These are phyloP conservation scores for Geotrichum bryndzae DNA, from an alignment of 1,139 yeast species.

Conservation along the genomic window DNA sequence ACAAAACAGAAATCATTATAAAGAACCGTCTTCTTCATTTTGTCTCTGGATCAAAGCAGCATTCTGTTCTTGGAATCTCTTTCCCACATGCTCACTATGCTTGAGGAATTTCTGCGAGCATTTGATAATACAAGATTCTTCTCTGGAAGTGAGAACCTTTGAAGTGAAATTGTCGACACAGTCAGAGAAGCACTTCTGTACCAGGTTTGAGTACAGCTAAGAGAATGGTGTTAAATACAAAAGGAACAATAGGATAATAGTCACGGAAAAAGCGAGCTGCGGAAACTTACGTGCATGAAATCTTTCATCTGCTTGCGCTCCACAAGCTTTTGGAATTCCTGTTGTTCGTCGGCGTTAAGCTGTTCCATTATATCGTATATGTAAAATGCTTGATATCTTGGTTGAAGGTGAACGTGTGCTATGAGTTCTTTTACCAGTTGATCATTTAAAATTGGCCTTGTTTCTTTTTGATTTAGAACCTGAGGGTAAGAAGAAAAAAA, in stretches of 20 bases:
- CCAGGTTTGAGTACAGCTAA: conserved; percentile 3
- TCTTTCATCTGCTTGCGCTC: conserved; percentile 99
- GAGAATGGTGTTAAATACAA: background rate
- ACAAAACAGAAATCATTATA: background rate
- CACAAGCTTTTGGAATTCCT: conserved; percentile 88
- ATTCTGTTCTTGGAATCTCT: conserved; percentile 42
- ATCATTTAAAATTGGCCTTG: background rate
- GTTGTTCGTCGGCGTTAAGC: conserved; percentile 80
- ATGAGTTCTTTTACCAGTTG: background rate
- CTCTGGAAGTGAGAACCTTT: conserved; percentile 75
- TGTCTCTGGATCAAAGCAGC: conserved; percentile 15
- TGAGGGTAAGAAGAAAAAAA: background rate
- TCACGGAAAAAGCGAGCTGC: background rate
- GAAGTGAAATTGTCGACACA: conserved; percentile 98
- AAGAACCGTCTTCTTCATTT: background rate
- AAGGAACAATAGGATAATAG: background rate
- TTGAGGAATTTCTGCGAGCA: conserved; percentile 97
- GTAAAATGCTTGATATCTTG: no score
- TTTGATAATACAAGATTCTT: conserved; percentile 75
- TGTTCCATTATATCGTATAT: conserved; percentile 35
- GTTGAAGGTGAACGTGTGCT: background rate
- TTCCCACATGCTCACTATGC: conserved; percentile 97
- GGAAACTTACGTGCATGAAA: conserved; percentile 69
- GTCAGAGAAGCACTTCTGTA: conserved; percentile 55
- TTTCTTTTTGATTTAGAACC: background rate